phyloP scores from a whole-genome alignment of 2,329 filamentous ascomycete genomes.

The Penicillium sp. region DNA sequence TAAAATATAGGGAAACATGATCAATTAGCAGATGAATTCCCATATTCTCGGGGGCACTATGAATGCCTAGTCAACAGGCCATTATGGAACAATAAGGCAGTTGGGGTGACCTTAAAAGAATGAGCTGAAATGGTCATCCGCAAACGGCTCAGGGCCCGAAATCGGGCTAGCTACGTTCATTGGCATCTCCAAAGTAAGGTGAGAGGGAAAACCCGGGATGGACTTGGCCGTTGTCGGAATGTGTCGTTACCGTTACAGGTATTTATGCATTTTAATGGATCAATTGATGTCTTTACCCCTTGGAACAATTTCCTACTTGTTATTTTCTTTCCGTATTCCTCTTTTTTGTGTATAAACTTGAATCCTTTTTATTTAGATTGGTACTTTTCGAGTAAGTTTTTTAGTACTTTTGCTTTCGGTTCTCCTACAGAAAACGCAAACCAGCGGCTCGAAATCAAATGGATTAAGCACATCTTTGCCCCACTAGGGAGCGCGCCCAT shows the following conservation, averaged over 20 bases:
- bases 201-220: constrained; percentile 17
- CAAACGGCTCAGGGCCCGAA: constrained; percentile 20
- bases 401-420: not conserved
- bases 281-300: not conserved
- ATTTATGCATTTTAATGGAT: not conserved
- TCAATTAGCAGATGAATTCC: not conserved
- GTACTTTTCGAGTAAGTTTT: not conserved
- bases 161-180: constrained; percentile 18
- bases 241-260: constrained; percentile 11
- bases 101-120: constrained; percentile 18
- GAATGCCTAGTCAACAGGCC: not conserved
- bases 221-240: constrained; percentile 30
- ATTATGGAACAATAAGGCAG: constrained; percentile 18
- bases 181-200: not conserved
- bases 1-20: not conserved
- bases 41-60: not conserved
- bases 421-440: not conserved
- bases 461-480: constrained; percentile 27
- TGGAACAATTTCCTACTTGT: not conserved
- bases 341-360: not conserved
- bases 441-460: constrained; percentile 8
- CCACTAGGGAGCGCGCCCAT: constrained; percentile 15
- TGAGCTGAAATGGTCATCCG: constrained; percentile 12
- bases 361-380: not conserved
- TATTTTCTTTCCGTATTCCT: not conserved